phyloP scores from a whole-genome alignment of 495 filamentous ascomycete species.

The Neurospora pannonica region DNA sequence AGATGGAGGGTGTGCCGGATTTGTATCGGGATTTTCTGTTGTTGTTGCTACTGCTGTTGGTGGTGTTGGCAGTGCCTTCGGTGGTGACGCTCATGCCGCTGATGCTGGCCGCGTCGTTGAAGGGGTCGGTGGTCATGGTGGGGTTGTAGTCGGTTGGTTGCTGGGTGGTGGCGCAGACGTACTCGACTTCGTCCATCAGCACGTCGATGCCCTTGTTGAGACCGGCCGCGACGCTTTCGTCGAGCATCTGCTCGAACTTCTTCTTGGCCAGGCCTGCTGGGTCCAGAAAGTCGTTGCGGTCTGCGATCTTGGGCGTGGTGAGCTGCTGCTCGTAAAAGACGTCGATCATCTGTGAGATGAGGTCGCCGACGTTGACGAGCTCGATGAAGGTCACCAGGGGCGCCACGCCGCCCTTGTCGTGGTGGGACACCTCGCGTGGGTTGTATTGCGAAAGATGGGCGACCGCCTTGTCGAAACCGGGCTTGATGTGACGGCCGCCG shows the following conservation, averaged over 20 bases:
- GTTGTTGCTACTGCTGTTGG: not conserved
- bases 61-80: not conserved
- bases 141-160: slow-evolving; percentile 87
- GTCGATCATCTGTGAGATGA: slow-evolving; percentile 98
- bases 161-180: slow-evolving; percentile 84
- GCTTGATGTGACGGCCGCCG: slow-evolving; percentile 77
- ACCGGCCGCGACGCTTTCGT: slow-evolving; percentile 91
- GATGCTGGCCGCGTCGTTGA: slow-evolving; percentile 13
- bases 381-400: slow-evolving; percentile 95
- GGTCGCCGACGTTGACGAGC: slow-evolving; percentile 93
- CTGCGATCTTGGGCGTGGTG: slow-evolving; percentile 67
- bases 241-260: slow-evolving; percentile 97
- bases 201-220: slow-evolving; percentile 97
- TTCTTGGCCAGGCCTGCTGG: slow-evolving; percentile 91
- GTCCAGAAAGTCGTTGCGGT: slow-evolving; percentile 89
- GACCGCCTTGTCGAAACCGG: slow-evolving; percentile 86
- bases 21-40: slow-evolving; percentile 6
- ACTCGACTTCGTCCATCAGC: slow-evolving; percentile 96
- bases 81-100: not conserved
- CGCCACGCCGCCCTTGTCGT: slow-evolving; percentile 63
- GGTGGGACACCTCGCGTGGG: slow-evolving; percentile 71
- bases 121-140: slow-evolving; percentile 28
- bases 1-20: not conserved
- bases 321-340: slow-evolving; percentile 98
- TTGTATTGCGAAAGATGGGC: slow-evolving; percentile 87